Evolutionary conservation across 208 protist species (phyloP).

Genomic region (Leishmania gerbilli): DNA sequence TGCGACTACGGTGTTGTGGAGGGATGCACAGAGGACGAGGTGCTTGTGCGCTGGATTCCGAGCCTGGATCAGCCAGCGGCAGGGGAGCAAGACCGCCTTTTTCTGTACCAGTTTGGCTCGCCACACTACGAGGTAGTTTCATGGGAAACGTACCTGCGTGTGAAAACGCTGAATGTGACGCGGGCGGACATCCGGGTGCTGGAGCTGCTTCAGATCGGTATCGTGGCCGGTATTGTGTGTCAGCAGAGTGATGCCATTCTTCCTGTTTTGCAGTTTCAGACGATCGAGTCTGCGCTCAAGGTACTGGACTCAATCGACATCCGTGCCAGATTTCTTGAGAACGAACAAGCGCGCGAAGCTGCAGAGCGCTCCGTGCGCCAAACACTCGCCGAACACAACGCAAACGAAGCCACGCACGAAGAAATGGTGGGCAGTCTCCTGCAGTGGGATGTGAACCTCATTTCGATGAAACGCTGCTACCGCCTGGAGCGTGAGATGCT

Average conservation of each 20-base stretch:
- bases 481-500: slow-evolving; percentile 59
- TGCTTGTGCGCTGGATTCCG: slow-evolving; percentile 71
- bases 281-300: slow-evolving; percentile 68
- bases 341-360: slow-evolving; percentile 13
- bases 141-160: slow-evolving; percentile 54
- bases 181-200: slow-evolving; percentile 45
- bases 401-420: slow-evolving; percentile 7
- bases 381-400: slow-evolving; percentile 19
- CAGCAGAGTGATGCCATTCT: slow-evolving; percentile 71
- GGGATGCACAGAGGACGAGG: slow-evolving; percentile 57
- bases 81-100: slow-evolving; percentile 43
- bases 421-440: slow-evolving; percentile 16
- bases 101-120: slow-evolving; percentile 63
- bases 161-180: slow-evolving; percentile 43
- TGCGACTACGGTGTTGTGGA: slow-evolving; percentile 82
- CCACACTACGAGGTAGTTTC: slow-evolving; percentile 69
- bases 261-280: slow-evolving; percentile 75
- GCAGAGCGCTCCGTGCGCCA: slow-evolving; percentile 18
- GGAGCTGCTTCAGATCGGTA: slow-evolving; percentile 72
- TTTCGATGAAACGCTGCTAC: slow-evolving; percentile 36
- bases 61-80: slow-evolving; percentile 45
- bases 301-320: slow-evolving; percentile 65
- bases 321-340: slow-evolving; percentile 8
- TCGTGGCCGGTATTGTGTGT: slow-evolving; percentile 69
- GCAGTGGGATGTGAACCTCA: slow-evolving; percentile 27